Evolutionary conservation across 352 stramenopile genomes (phyloP).

Genomic region (Globisporangium heterothallicum): DNA sequence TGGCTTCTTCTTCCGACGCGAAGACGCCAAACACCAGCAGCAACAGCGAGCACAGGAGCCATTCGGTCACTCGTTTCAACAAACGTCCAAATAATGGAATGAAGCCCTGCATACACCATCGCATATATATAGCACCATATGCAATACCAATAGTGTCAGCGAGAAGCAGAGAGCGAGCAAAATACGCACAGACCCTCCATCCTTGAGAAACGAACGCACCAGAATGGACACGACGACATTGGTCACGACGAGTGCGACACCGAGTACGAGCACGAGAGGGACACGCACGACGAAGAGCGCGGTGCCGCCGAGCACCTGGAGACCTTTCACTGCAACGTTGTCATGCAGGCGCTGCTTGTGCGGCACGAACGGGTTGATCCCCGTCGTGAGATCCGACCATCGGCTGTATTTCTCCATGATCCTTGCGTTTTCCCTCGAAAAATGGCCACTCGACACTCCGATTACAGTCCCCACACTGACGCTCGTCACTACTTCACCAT

Average conservation of each 20-base stretch:
- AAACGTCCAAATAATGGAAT: constrained; percentile 64
- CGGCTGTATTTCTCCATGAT: constrained; percentile 84
- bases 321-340: constrained; percentile 27
- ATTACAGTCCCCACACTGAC: not conserved
- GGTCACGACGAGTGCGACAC: constrained; percentile 32
- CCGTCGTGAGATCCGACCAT: constrained; percentile 81
- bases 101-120: constrained; percentile 19
- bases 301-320: constrained; percentile 42
- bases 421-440: constrained; percentile 1
- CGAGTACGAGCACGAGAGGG: constrained; percentile 40
- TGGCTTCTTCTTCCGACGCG: constrained; percentile 59
- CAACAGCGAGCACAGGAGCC: constrained; percentile 64
- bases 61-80: constrained; percentile 64
- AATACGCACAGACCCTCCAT: not conserved
- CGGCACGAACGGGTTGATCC: constrained; percentile 85
- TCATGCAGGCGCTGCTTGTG: constrained; percentile 52
- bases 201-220: constrained; percentile 10
- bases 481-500: not conserved
- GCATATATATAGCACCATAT: too few relatives aligned
- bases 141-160: too few relatives aligned
- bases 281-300: constrained; percentile 44
- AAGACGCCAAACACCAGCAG: constrained; percentile 65
- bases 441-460: too few relatives aligned
- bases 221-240: constrained; percentile 55
- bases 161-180: not conserved